Percentiles rank a stretch among this genome's conserved stretches.
These are phyloP conservation scores for Penstemon eatonii DNA, from an alignment of 257 asterid genomes.

Conservation along the genomic window DNA sequence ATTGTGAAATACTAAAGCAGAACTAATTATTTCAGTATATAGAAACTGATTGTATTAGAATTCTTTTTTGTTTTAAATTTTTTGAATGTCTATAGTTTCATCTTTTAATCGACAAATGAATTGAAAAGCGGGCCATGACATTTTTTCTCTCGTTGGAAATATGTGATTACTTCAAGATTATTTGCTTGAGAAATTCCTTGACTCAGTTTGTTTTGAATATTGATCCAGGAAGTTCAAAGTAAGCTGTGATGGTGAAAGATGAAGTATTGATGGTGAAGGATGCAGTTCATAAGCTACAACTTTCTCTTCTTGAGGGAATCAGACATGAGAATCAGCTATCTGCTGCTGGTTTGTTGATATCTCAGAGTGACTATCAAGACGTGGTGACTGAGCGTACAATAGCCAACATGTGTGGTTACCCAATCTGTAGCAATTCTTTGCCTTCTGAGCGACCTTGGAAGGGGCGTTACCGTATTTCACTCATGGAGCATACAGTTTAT, in stretches of 20 bases:
- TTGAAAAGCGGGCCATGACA: too few species aligned
- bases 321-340: constrained; percentile 53
- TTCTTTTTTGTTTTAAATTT: too few species aligned
- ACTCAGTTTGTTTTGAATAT: constrained; percentile 4
- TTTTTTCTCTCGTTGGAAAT: too few species aligned
- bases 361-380: constrained; percentile 67
- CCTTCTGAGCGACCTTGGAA: constrained; percentile 67
- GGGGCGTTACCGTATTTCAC: constrained; percentile 78
- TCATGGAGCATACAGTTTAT: constrained; percentile 87
- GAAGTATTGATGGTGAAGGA: constrained; percentile 51
- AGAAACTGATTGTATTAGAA: too few species aligned
- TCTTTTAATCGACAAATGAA: too few species aligned
- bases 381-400: constrained; percentile 85
- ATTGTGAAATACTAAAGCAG: too few species aligned
- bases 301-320: constrained; percentile 78
- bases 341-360: constrained; percentile 72
- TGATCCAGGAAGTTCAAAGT: constrained; percentile 22
- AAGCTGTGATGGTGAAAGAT: constrained; percentile 48
- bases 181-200: not conserved
- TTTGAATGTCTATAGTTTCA: too few species aligned
- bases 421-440: constrained; percentile 62
- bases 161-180: not conserved
- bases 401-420: constrained; percentile 75
- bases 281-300: constrained; percentile 78
- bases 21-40: too few species aligned